Evolutionary conservation across 257 asterid species (phyloP), one percentile per base, ranked within the genome.

Genomic region (Lycium ferocissimum): DNA sequence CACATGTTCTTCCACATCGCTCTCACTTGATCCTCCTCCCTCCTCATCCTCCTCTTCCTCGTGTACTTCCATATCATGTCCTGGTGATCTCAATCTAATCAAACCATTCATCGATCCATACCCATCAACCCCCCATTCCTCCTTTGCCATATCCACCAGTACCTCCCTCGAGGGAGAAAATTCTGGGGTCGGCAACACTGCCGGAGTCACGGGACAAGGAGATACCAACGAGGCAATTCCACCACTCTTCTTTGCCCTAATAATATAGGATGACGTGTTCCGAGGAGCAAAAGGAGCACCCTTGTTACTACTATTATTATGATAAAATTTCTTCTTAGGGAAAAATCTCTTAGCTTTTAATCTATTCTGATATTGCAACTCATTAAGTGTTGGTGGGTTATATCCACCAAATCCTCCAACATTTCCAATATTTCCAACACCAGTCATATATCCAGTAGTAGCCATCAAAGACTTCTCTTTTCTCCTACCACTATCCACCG

Each of bases 91-190:
- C 89, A 93, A 83, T 91, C 97, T 88, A 82, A 93, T 93, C 89
- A 93, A 85, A 20, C 97, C 97, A 85, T 93, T 93, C 97, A 93
- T 93, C 13, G 97, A 92, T 8, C 98, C 98, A 83, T 94, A 92
- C 61, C 98, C 98, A 90, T 94, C 96, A 66, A 94, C 98, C n/a
- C 98, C 98, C 98, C 98, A 94, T 80, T 94, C 98, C 81, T 91
- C 96, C 88, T 92, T 92, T 0, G 98, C 98, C 95, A 92, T 94
- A 87, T 94, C 98, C 61, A 91, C 94, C 85, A 94, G 89, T 62
- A 89, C 98, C 86, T 94, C 98, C 80, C 93, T 91, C 0, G 95
- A 91, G 3, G 98, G 96, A n/a, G 98, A 94, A 84, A 94, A 93
- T n/a, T 89, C 87, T 2, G 98, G 98, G 7, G 98, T 91, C 1